Evolutionary conservation across 345 rosid genomes (phyloP).

Genomic region (Rhizophora apiculata): DNA sequence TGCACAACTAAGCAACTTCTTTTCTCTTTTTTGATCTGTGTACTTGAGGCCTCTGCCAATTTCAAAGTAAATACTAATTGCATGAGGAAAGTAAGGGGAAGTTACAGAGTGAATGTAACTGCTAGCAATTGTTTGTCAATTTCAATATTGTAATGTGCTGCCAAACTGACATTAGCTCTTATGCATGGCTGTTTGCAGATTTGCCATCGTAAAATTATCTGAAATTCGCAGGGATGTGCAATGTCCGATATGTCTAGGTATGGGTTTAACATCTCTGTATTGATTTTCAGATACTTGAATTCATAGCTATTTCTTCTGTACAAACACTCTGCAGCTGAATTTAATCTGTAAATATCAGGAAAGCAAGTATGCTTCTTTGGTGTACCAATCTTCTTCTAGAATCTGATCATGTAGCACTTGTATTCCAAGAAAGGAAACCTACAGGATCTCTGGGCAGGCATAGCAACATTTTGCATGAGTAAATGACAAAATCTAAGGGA

Average conservation of each 20-base stretch:
- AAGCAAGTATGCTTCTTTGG: too few relatives aligned
- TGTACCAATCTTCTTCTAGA: too few relatives aligned
- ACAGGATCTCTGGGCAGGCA: not conserved
- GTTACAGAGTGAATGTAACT: not conserved
- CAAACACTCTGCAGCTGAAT: conserved; percentile 2
- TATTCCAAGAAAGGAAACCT: not conserved
- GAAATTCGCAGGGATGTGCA: conserved; percentile 75
- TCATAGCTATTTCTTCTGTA: not conserved
- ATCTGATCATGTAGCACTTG: not conserved
- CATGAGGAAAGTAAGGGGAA: not conserved
- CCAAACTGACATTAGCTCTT: not conserved
- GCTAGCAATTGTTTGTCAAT: conserved; percentile 1
- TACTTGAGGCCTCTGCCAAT: not conserved
- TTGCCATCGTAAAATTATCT: conserved; percentile 42
- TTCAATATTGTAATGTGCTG: conserved; percentile 5
- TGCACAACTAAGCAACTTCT: not conserved
- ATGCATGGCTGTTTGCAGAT: conserved; percentile 34
- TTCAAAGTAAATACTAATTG: not conserved
- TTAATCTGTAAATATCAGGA: not conserved
- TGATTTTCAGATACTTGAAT: conserved; percentile 2
- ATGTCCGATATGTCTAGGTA: conserved; percentile 79
- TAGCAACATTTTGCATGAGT: too few relatives aligned
- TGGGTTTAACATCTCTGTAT: conserved; percentile 15
- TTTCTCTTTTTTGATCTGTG: not conserved
- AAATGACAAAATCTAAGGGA: too few relatives aligned